Conservation (phyloP, 2,329 filamentous ascomycete species). For the Cladosporium velox region DNA sequence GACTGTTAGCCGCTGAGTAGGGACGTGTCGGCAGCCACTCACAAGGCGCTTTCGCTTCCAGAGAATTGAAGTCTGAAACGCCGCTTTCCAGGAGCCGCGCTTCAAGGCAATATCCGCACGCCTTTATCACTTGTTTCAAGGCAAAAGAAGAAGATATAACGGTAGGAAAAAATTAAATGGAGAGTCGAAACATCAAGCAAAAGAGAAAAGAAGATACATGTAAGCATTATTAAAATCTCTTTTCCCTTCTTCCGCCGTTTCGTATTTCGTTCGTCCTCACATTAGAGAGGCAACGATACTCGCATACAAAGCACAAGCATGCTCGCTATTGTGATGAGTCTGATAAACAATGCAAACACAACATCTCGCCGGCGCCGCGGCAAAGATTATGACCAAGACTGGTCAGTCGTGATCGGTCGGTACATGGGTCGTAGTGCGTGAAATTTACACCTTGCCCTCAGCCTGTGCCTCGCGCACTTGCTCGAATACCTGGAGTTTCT, state of each 20-base stretch:
- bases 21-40: slow-evolving; percentile 1
- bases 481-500: slow-evolving; percentile 71
- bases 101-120: background rate
- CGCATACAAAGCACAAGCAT: background rate
- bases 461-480: slow-evolving; percentile 72
- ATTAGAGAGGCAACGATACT: background rate
- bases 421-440: background rate
- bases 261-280: background rate
- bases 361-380: slow-evolving; percentile 1
- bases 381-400: background rate
- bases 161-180: background rate
- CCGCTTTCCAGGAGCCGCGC: background rate
- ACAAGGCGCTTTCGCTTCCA: background rate
- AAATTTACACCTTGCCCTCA: slow-evolving; percentile 41
- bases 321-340: background rate
- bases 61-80: background rate
- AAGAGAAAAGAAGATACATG: slow-evolving; percentile 12
- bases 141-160: background rate
- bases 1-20: slow-evolving; percentile 3
- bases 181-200: background rate
- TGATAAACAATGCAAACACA: slow-evolving; percentile 1
- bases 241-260: slow-evolving; percentile 8
- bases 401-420: background rate
- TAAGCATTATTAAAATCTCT: slow-evolving; percentile 17
- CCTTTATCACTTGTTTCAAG: background rate